phyloP scores from a whole-genome alignment of 2,329 filamentous ascomycete genomes.

The Harringtonia aguacate region DNA sequence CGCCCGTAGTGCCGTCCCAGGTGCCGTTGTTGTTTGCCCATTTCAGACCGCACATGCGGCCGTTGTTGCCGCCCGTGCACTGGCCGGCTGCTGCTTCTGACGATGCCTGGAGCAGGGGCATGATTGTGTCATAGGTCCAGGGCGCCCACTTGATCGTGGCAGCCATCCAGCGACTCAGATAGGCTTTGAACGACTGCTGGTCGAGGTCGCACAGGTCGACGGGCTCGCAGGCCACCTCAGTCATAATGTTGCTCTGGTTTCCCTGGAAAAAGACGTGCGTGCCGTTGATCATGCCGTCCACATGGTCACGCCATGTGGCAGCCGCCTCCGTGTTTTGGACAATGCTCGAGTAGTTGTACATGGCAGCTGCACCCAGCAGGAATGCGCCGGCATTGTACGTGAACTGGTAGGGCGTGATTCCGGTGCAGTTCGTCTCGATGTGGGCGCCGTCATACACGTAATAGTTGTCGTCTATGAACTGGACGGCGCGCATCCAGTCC shows the following conservation, averaged over 20 bases:
- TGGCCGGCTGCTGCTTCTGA: slow-evolving; percentile 46
- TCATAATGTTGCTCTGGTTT: slow-evolving; percentile 39
- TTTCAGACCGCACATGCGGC: slow-evolving; percentile 25
- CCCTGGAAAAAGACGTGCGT: slow-evolving; percentile 42
- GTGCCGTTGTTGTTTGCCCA: neutral
- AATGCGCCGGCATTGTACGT: slow-evolving; percentile 59
- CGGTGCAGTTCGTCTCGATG: slow-evolving; percentile 44
- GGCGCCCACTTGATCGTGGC: slow-evolving; percentile 52
- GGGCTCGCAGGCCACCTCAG: slow-evolving; percentile 54
- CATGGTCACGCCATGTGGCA: slow-evolving; percentile 23
- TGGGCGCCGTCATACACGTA: slow-evolving; percentile 54
- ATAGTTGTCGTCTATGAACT: slow-evolving; percentile 47
- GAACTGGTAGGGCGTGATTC: slow-evolving; percentile 52
- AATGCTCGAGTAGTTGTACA: slow-evolving; percentile 48
- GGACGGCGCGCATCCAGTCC: slow-evolving; percentile 51
- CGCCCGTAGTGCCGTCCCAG: slow-evolving; percentile 50
- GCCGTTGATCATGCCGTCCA: slow-evolving; percentile 43
- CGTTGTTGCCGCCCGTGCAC: slow-evolving; percentile 48
- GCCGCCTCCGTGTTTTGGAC: too few relatives aligned
- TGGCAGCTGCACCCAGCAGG: slow-evolving; percentile 55
- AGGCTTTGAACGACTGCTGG: slow-evolving; percentile 53
- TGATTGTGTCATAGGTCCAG: slow-evolving; percentile 40
- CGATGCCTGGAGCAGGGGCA: slow-evolving; percentile 40
- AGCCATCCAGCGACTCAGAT: slow-evolving; percentile 49
- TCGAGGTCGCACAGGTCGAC: slow-evolving; percentile 49